These are phyloP conservation scores for Cryptosporidium tyzzeri DNA, from an alignment of 169 alveolate species.

Conservation along the genomic window DNA sequence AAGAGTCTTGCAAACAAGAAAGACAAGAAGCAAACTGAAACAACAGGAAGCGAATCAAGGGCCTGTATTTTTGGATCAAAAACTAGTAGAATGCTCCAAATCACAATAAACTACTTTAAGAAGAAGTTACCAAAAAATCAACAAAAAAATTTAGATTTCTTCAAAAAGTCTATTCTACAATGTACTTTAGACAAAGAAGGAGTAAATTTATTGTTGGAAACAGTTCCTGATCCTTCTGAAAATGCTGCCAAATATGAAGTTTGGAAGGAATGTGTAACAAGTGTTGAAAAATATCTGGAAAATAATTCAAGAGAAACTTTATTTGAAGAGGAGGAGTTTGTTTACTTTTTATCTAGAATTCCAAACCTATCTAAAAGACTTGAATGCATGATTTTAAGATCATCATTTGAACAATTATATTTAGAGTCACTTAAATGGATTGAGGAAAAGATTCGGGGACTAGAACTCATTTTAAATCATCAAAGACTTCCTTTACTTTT, in stretches of 20 bases:
- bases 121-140: constrained; percentile 44
- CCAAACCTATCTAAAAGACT: constrained; percentile 63
- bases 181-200: constrained; percentile 73
- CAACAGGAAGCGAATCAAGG: not conserved
- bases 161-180: constrained; percentile 48
- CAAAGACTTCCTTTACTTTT: constrained; percentile 38
- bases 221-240: constrained; percentile 72
- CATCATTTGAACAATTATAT: constrained; percentile 66
- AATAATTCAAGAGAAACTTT: constrained; percentile 18
- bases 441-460: constrained; percentile 34
- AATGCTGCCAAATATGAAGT: constrained; percentile 53
- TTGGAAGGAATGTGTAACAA: constrained; percentile 63
- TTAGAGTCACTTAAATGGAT: constrained; percentile 68
- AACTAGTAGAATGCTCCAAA: constrained; percentile 69
- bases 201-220: constrained; percentile 50
- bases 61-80: constrained; percentile 40
- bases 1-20: not conserved
- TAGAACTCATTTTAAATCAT: constrained; percentile 36
- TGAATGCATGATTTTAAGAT: constrained; percentile 69
- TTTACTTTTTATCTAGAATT: constrained; percentile 57
- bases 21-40: not conserved
- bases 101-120: constrained; percentile 67
- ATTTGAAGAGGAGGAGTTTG: constrained; percentile 74
- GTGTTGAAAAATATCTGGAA: constrained; percentile 29
- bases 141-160: constrained; percentile 24